These are phyloP conservation scores for Aspergillus avenaceus DNA, from an alignment of 495 filamentous ascomycete species.

Conservation along the genomic window DNA sequence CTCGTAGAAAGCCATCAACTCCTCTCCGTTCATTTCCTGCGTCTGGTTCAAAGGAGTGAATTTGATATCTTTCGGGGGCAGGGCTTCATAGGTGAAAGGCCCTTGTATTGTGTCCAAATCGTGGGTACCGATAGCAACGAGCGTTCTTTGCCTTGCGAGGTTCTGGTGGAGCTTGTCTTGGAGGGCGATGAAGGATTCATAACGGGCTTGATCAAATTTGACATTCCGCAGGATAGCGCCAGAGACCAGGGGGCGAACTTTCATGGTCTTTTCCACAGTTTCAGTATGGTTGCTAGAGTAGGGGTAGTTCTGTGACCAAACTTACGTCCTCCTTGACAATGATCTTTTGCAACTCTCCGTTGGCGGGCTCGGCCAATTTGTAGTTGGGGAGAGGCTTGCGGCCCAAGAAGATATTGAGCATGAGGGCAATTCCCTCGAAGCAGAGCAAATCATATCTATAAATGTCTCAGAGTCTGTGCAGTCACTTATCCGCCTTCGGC, in stretches of 20 bases:
- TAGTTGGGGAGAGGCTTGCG: slow-evolving; percentile 72
- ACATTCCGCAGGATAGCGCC: slow-evolving; percentile 84
- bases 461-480: slow-evolving; percentile 19
- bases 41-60: slow-evolving; percentile 90
- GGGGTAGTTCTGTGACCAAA: background rate
- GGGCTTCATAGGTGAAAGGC: slow-evolving; percentile 94
- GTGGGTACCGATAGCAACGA: slow-evolving; percentile 96
- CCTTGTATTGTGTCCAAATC: slow-evolving; percentile 91
- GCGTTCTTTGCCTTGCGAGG: slow-evolving; percentile 82
- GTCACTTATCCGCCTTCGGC: background rate
- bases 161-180: slow-evolving; percentile 99
- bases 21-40: slow-evolving; percentile 76
- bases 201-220: slow-evolving; percentile 83
- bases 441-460: slow-evolving; percentile 94
- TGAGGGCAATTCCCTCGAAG: slow-evolving; percentile 93
- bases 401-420: slow-evolving; percentile 90
- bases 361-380: slow-evolving; percentile 62
- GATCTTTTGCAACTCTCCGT: slow-evolving; percentile 72
- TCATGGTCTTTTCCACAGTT: slow-evolving; percentile 51
- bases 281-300: slow-evolving; percentile 2
- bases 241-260: slow-evolving; percentile 80
- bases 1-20: slow-evolving; percentile 94
- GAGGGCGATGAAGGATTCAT: slow-evolving; percentile 95
- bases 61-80: slow-evolving; percentile 85
- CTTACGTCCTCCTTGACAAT: slow-evolving; percentile 68